Conservation (phyloP, 78 protist species). For the Abeoforma whisleri region DNA sequence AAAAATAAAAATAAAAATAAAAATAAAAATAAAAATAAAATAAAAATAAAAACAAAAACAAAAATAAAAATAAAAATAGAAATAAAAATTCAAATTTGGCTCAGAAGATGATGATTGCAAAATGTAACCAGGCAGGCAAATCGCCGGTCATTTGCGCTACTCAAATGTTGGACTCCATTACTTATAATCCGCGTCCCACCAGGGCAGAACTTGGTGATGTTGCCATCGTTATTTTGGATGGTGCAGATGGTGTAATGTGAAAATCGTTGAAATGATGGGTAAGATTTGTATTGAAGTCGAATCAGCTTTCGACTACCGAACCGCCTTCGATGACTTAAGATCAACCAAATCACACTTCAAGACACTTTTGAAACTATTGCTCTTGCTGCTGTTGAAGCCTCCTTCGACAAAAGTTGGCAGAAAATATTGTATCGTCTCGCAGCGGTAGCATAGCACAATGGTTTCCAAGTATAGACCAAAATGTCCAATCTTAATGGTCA, state of each 20-base stretch:
- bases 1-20: no score
- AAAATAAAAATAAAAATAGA: no score
- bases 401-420: conserved; percentile 28
- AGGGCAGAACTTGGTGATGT: conserved; percentile 80
- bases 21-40: no score
- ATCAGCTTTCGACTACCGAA: conserved; percentile 2
- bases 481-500: conserved; percentile 34
- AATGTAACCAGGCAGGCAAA: conserved; percentile 59
- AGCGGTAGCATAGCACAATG: conserved; percentile 36
- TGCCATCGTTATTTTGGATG: conserved; percentile 71
- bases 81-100: no score
- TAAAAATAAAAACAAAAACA: no score
- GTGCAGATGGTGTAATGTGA: conserved; percentile 78
- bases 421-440: neutral
- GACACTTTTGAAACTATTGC: conserved; percentile 26
- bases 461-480: conserved; percentile 22
- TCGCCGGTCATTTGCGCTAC: conserved; percentile 63
- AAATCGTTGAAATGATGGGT: conserved; percentile 38
- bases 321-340: conserved; percentile 24
- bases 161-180: conserved; percentile 72
- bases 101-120: conserved; percentile 75
- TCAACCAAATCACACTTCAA: neutral
- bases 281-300: conserved; percentile 34
- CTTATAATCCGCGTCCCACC: conserved; percentile 77
- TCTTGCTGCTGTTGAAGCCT: conserved; percentile 38